Evolutionary conservation across 805 yeast species (phyloP), one percentile per base, ranked within the genome.

Genomic region (Lipomyces kockii): DNA sequence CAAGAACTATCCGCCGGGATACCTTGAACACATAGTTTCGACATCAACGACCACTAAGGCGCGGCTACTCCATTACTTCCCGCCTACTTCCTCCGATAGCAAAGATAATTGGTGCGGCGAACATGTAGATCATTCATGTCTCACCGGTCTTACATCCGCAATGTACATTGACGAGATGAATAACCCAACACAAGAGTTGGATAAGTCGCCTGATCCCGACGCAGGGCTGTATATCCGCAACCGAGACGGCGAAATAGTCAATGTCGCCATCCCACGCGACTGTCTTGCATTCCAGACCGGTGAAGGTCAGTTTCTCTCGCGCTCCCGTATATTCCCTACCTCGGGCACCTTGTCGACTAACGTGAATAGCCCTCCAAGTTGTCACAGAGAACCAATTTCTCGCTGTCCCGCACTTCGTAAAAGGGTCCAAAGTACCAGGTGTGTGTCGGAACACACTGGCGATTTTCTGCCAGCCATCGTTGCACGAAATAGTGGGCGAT

Each of bases 261-360:
- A 85, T 67, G 87, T 86, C n/a, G 74, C 76, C 32, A 86, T 86
- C 43, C 89, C 89, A 0, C 68, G 73, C 4, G 84, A 86, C 68
- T 84, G 87, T 71, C 73, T 86, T 29, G 89, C 88, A 0, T 86
- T 86, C 74, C 89, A 86, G 72, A 85, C 88, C 1, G 90, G 90
- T 1, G 79, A 85, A 64, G 65, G 65, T 62, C 39, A 62, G 8
- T 25, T n/a, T 29, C 53, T 59, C 7, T n/a, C 22, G 20, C 27
- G 17, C n/a, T 59, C 14, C 17, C 17, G 32, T 29, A 20, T 58
- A n/a, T 35, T 29, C 20, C 20, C 2, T 9, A 9, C n/a, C 11
- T 20, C 29, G 14, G 29, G 29, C 5, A 35, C n/a, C 20, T n/a
- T 17, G 11, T 17, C 20, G 25, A 25, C 25, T 32, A 39, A 37